phyloP scores from a whole-genome alignment of 1,139 yeast species.

The Sugiyamaella castrensis region DNA sequence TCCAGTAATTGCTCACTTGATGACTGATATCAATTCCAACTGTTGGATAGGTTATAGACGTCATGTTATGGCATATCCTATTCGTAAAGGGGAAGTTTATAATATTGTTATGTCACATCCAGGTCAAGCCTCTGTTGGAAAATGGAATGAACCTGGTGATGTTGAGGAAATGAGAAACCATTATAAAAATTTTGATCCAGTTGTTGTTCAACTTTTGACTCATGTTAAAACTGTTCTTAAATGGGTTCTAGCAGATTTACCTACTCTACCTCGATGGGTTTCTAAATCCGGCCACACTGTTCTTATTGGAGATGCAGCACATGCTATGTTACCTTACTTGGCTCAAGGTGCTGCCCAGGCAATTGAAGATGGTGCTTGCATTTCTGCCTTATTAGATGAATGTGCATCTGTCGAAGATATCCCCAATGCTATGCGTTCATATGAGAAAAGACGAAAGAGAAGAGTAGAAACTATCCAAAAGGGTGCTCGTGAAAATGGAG shows the following conservation, averaged over 20 bases:
- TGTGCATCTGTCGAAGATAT: conserved; percentile 25
- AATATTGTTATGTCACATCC: conserved; percentile 23
- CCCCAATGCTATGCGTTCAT: conserved; percentile 21
- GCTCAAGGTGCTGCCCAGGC: conserved; percentile 46
- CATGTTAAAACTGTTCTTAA: conserved; percentile 16
- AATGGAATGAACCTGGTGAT: conserved; percentile 20
- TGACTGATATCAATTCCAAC: conserved; percentile 34
- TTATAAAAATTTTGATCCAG: conserved; percentile 15
- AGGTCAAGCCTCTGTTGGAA: conserved; percentile 20
- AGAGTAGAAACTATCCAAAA: conserved; percentile 35
- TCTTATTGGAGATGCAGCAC: conserved; percentile 38
- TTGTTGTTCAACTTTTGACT: conserved; percentile 14
- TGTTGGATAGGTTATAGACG: conserved; percentile 38
- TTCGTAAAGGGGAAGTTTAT: conserved; percentile 22
- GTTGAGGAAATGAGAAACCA: conserved; percentile 17
- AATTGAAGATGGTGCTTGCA: conserved; percentile 33
- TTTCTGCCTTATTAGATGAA: conserved; percentile 28
- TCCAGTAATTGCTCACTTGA: conserved; percentile 33
- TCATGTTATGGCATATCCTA: conserved; percentile 22
- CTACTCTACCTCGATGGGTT: conserved; percentile 20
- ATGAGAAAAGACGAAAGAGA: conserved; percentile 33
- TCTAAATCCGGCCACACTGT: conserved; percentile 15
- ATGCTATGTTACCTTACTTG: conserved; percentile 44
- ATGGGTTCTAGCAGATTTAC: conserved; percentile 19
- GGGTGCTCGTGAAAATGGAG: conserved; percentile 21